These are phyloP conservation scores for Wickerhamomyces chaumierensis DNA, from an alignment of 805 yeast species.

Conservation along the genomic window DNA sequence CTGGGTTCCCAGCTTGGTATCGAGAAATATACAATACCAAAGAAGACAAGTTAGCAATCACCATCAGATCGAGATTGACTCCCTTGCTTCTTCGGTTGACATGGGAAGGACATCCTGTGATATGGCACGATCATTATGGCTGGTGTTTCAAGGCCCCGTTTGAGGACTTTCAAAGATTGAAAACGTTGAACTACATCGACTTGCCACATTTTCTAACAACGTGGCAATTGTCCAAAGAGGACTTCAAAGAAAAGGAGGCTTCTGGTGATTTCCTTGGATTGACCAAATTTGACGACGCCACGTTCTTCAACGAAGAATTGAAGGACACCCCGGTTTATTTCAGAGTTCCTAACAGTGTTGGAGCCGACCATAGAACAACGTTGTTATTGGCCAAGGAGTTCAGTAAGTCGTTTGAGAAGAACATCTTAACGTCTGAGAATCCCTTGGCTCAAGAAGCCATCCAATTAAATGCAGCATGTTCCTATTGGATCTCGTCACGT, in stretches of 20 bases:
- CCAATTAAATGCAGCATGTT: constrained; percentile 62
- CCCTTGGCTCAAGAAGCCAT: constrained; percentile 69
- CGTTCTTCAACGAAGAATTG: constrained; percentile 2
- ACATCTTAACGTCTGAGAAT: constrained; percentile 58
- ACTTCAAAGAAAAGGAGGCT: constrained; percentile 5
- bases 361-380: constrained; percentile 63
- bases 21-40: constrained; percentile 37
- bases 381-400: constrained; percentile 71
- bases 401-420: constrained; percentile 60
- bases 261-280: constrained; percentile 3
- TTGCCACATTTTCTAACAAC: constrained; percentile 7
- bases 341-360: constrained; percentile 84
- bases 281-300: neutral
- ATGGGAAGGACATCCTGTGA: constrained; percentile 79
- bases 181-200: constrained; percentile 23
- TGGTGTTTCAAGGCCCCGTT: constrained; percentile 72
- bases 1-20: constrained; percentile 95
- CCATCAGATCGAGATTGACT: constrained; percentile 63
- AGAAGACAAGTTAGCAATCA: constrained; percentile 38
- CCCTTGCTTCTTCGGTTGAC: constrained; percentile 65
- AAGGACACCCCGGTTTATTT: constrained; percentile 25
- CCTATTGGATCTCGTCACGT: constrained; percentile 90
- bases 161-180: constrained; percentile 19
- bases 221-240: constrained; percentile 1
- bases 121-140: constrained; percentile 71